Evolutionary conservation across 2,329 filamentous ascomycete genomes (phyloP), one percentile per base, ranked within the genome.

Genomic region (Verticillium isaacii): DNA sequence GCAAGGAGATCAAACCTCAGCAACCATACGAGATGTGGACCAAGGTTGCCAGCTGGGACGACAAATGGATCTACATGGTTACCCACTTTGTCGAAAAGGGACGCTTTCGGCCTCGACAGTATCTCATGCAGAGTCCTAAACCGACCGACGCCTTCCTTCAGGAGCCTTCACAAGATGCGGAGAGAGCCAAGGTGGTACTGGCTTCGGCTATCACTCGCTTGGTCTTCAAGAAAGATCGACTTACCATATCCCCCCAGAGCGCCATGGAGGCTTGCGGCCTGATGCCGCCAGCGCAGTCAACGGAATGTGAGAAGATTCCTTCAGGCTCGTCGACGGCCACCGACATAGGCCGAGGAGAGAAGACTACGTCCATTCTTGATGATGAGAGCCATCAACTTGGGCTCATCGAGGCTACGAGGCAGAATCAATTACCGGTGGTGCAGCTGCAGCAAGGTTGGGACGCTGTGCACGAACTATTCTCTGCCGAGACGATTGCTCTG

Each of bases 181-280:
- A 61, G 90, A 90, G 0, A 91, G 96, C 65, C 71, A 86, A 84
- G 73, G 85, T 84, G 61, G 82, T 94, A 32, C 83, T 89, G 66
- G 91, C 91, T 1, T 88, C 88, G 1, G 87, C 87, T 0, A 74
- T 93, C 45, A 88, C 85, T 77, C 93, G 93, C 77, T 93, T 93
- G 72, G 91, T 93, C 34, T 87, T 92, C 72, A 93, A 94, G 79
- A 81, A 92, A 61, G 90, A 89, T 0, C 82, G 93, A 34, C 81
- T 94, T 69, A 98, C 94, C 0, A 86, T 98, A 4, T 86, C 93
- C 64, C 93, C 94, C 0, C 89, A 93, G 67, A 81, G 90, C 56
- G 81, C 93, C 11, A 80, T 97, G 29, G 80, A 84, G 41, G 84
- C 88, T 41, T 89, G 88, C 56, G 86, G 88, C 0, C 79, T 97